A percentile compares a stretch with the other conserved stretches of the same genome.
These are phyloP conservation scores for Guillardia theta DNA, from an alignment of 78 protist genomes.

Conservation along the genomic window DNA sequence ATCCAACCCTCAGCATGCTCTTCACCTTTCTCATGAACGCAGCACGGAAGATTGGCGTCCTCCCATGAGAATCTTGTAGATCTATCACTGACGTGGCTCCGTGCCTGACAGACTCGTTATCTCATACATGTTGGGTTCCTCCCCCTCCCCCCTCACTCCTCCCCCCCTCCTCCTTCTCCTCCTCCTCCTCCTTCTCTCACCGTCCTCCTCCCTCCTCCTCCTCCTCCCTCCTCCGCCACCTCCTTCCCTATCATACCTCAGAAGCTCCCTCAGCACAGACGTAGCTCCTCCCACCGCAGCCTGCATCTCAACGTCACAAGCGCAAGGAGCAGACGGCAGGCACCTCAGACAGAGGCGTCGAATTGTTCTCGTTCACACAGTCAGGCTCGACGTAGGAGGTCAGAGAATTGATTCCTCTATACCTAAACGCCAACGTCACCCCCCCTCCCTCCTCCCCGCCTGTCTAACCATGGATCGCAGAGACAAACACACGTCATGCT, in stretches of 20 bases:
- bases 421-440: neutral
- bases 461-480: neutral
- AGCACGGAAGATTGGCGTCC: conserved; percentile 8
- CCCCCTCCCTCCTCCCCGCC: neutral
- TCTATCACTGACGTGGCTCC: neutral
- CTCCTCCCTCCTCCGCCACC: too few relatives aligned
- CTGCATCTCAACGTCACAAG: neutral
- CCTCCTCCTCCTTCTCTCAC: too few relatives aligned
- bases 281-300: neutral
- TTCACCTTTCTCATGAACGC: neutral
- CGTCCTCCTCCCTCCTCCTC: too few relatives aligned
- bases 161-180: too few relatives aligned
- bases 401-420: too few relatives aligned
- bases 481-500: neutral
- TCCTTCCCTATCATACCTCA: too few relatives aligned
- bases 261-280: neutral
- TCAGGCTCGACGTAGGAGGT: neutral
- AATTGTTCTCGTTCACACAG: neutral
- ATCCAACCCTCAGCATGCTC: too few relatives aligned
- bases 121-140: too few relatives aligned
- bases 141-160: too few relatives aligned
- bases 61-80: neutral
- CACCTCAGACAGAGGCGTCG: neutral
- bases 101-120: too few relatives aligned
- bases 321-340: neutral